A percentile compares a stretch with the other conserved stretches of the same genome.
Conservation (phyloP, 2,329 filamentous ascomycete species). For the Colletotrichum orbiculare region DNA sequence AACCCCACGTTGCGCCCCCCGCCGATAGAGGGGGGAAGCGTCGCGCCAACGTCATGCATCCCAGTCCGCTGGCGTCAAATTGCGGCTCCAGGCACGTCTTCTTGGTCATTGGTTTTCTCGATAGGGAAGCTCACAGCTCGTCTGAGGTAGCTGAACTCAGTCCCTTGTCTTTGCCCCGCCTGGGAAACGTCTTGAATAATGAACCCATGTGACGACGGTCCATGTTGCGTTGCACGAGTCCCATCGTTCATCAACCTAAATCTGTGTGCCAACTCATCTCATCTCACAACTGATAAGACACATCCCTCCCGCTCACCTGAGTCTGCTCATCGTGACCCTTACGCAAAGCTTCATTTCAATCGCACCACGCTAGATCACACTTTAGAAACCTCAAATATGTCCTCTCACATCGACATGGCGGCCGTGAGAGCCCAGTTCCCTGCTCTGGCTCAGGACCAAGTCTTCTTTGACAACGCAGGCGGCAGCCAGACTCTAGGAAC, state of each 20-base stretch:
- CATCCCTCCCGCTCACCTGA: not conserved
- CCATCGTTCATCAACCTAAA: not conserved
- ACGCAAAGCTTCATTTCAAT: too few relatives aligned
- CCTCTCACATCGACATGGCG: constrained; percentile 55
- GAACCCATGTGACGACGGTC: too few relatives aligned
- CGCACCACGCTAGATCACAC: too few relatives aligned
- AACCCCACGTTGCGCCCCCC: constrained; percentile 24
- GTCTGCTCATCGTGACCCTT: too few relatives aligned
- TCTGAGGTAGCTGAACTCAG: not conserved
- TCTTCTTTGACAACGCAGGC: constrained; percentile 83
- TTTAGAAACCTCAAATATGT: constrained; percentile 1
- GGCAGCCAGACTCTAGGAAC: constrained; percentile 76
- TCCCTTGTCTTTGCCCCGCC: not conserved
- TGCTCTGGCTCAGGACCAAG: constrained; percentile 72
- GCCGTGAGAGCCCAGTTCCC: constrained; percentile 73
- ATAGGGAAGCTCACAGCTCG: constrained; percentile 16
- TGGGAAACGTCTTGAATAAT: too few relatives aligned
- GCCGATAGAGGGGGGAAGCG: constrained; percentile 12
- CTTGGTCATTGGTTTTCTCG: constrained; percentile 8
- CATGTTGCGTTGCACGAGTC: constrained; percentile 1
- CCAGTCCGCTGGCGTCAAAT: constrained; percentile 10
- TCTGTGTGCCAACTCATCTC: not conserved
- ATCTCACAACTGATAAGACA: not conserved
- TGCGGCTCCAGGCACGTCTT: constrained; percentile 11
- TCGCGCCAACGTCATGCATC: constrained; percentile 27